Base-by-base conservation (phyloP, 805 yeast species). In the Metschnikowia santaceciliae region DNA sequence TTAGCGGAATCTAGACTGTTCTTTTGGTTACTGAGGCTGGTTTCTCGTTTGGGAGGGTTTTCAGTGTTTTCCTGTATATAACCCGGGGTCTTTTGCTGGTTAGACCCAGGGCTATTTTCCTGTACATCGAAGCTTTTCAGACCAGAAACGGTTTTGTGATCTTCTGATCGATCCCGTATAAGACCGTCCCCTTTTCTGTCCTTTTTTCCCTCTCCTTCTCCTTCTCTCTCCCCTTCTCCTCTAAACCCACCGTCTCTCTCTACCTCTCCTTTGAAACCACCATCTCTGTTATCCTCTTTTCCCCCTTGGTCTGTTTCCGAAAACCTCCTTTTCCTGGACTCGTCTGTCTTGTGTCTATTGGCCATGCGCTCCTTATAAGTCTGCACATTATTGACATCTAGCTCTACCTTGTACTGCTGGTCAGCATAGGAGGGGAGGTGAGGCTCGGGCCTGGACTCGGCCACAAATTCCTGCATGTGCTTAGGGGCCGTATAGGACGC, bases 361-460 rank as follows among this genome's bases (percentile, higher is more conserved):
- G 49, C 48, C 58, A 58, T 54, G 11, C 61, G 51, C 47, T 58
- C 52, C 46, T 51, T 50, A 36, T 58, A 58, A 1, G 55, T 52
- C 49, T 52, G 50, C 30, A 51, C 44, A 32, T 50, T 53, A 48
- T 60, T 64, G 17, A 65, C 53, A 34, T 60, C 58, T 26, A 63
- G 53, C n/a, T 57, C 54, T 20, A 71, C 56, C 26, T 64, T 57
- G 54, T 58, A 65, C 43, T 65, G 55, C 52, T 74, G 70, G 52
- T 65, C 70, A 44, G 79, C 83, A 60, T 81, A 83, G 4, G 73
- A 78, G 8, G 62, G 42, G 14, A 53, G 53, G 4, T 51, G 56
- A 8, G 60, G 56, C 26, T 58, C 56, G 19, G 64, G 41, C 19
- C 61, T 60, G 6, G 52, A 46, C 11, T 58, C 59, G 8, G 60